phyloP scores from a whole-genome alignment of 169 alveolate species.

The Eimeria praecox region DNA sequence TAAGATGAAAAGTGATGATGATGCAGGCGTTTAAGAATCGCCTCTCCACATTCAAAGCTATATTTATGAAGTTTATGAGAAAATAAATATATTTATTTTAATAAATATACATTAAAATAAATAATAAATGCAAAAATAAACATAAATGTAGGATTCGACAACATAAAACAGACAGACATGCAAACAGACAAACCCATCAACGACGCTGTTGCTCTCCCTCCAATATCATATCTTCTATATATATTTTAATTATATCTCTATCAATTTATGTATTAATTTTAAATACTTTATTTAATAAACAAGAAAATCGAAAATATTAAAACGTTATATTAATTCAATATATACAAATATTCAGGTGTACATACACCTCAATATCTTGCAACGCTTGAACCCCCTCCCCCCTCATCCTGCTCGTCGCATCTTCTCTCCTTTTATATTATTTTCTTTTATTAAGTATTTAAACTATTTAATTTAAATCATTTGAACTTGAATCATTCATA shows the following conservation, averaged over 20 bases:
- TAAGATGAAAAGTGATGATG: too few relatives aligned
- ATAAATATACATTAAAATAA: neutral
- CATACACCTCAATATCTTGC: neutral
- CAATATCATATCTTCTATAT: neutral
- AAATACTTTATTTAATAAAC: neutral
- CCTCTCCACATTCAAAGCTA: neutral
- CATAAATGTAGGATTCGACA: neutral
- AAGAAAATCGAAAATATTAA: neutral
- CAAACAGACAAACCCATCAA: neutral
- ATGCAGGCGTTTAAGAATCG: too few relatives aligned
- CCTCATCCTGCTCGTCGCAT: too few relatives aligned
- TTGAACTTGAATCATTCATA: neutral
- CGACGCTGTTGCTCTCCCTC: neutral
- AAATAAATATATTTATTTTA: neutral
- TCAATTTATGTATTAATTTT: neutral
- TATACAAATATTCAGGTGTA: too few relatives aligned
- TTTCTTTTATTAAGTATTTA: too few relatives aligned
- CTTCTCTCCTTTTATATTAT: neutral
- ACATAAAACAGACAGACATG: neutral
- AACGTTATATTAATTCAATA: neutral
- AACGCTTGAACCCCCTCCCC: neutral
- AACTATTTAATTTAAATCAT: neutral
- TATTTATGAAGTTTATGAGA: neutral
- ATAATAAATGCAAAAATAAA: neutral
- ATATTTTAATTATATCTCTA: neutral